Evolutionary conservation across 129 eudicot species (phyloP), one percentile per base, ranked within the genome.

Genomic region (Arctium lappa): DNA sequence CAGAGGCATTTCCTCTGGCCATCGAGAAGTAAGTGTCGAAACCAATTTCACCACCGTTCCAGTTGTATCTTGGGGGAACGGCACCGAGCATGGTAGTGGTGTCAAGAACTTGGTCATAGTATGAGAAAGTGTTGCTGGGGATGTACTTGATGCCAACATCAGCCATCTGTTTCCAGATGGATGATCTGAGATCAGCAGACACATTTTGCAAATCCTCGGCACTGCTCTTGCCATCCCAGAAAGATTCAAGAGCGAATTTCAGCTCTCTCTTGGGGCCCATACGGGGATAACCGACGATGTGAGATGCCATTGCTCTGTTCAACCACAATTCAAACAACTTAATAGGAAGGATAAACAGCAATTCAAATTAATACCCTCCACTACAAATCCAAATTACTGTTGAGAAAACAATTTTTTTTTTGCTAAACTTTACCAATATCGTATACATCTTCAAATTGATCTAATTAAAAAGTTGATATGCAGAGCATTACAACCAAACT

Each of bases 211-310:
- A 86, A 38, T 95, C 99, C 88, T 91, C 98, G 22, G 99, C 98
- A 65, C 80, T 91, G 89, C 91, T 91, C 95, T 95, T 95, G 22
- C 93, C 93, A 93, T 95, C 99, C 99, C 99, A 95, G 90, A 95
- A 95, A 0, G 99, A 95, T 75, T 95, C 99, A 48, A 95, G 88
- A 82, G 99, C 99, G 79, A 95, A 95, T 83, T 95, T 95, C 75
- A 95, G 90, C 92, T 95, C 99, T 90, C 99, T 95, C 90, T 95
- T 95, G 50, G 99, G 97, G 36, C 99, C 99, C 99, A 95, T 93
- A 71, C 98, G 99, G 77, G 99, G 99, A 73, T 93, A 95, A 81
- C 99, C 99, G 77, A 95, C 98, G 77, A 95, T 90, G 88, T 95
- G 99, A 50, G 99, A 95, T 12, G 99, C 99, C 99, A 95, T 95